A percentile compares a stretch with the other conserved stretches of the same genome.
Conservation (phyloP, 2,329 filamentous ascomycete genomes). For the Trichoderma aggressivum region DNA sequence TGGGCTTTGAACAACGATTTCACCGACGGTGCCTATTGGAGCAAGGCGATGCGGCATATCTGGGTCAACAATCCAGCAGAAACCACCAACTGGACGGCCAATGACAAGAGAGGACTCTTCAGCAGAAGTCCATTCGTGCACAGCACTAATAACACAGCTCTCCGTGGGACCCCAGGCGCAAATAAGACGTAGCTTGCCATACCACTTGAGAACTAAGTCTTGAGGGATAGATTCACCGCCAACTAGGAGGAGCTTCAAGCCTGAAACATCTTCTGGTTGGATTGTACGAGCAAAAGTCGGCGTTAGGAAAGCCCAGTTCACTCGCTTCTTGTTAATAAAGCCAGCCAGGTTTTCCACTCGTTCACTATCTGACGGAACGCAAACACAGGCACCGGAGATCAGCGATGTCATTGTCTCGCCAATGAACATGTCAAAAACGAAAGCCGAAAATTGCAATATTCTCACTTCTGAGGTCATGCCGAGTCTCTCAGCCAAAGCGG, state of each 20-base stretch:
- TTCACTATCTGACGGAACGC: background rate
- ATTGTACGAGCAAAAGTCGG: background rate
- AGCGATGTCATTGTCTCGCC: background rate
- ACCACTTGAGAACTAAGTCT: constrained; percentile 11
- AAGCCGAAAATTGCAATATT: background rate
- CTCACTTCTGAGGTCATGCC: background rate
- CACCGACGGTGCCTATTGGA: background rate
- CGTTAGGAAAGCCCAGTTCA: background rate
- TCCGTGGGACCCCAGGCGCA: constrained; percentile 22
- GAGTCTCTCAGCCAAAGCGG: background rate
- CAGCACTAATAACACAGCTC: background rate
- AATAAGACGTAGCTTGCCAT: constrained; percentile 10
- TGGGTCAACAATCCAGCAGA: constrained; percentile 8
- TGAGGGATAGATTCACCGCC: constrained; percentile 13
- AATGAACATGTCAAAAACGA: background rate
- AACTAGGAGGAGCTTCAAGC: constrained; percentile 2
- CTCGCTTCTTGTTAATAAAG: background rate
- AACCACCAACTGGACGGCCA: background rate
- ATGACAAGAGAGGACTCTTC: background rate
- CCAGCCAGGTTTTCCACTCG: background rate
- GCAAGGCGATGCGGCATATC: background rate
- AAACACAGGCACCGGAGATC: background rate
- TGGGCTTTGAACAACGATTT: background rate
- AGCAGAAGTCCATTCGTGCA: background rate
- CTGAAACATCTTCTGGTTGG: background rate